These are phyloP conservation scores for Eucalyptus polyanthemos DNA, from an alignment of 345 rosid genomes.

Conservation along the genomic window DNA sequence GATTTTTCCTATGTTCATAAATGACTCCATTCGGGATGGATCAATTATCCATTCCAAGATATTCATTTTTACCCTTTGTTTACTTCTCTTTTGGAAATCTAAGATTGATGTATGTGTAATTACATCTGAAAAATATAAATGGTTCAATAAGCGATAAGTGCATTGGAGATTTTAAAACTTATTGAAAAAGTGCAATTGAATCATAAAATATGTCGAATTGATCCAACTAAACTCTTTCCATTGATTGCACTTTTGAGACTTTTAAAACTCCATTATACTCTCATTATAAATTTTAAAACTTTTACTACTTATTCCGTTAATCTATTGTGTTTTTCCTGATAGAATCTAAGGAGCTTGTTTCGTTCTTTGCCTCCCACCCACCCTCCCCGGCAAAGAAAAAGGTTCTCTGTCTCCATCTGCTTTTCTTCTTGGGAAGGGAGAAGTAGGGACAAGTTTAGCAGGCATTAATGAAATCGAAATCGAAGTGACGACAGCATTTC, in stretches of 20 bases:
- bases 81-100: too few species aligned
- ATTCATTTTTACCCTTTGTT: too few species aligned
- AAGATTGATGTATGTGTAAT: too few species aligned
- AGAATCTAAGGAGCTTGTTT: not conserved
- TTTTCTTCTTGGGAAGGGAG: not conserved
- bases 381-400: not conserved
- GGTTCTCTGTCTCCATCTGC: not conserved
- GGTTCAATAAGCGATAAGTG: too few species aligned
- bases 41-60: not conserved
- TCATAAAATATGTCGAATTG: rapidly evolving
- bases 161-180: too few species aligned
- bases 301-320: too few species aligned
- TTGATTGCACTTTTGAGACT: too few species aligned
- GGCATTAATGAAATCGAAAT: not conserved
- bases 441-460: not conserved
- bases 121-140: not conserved
- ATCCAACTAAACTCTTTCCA: too few species aligned
- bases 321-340: not conserved
- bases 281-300: too few species aligned
- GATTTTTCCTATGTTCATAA: too few species aligned
- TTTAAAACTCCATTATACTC: rapidly evolving
- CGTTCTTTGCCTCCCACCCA: not conserved
- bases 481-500: not conserved
- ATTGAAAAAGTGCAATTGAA: too few species aligned
- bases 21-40: not conserved